Percentiles rank a stretch among this genome's conserved stretches.
phyloP scores from a whole-genome alignment of 1,284 basidiomycete species.

The Cutaneotrichosporon sp. region DNA sequence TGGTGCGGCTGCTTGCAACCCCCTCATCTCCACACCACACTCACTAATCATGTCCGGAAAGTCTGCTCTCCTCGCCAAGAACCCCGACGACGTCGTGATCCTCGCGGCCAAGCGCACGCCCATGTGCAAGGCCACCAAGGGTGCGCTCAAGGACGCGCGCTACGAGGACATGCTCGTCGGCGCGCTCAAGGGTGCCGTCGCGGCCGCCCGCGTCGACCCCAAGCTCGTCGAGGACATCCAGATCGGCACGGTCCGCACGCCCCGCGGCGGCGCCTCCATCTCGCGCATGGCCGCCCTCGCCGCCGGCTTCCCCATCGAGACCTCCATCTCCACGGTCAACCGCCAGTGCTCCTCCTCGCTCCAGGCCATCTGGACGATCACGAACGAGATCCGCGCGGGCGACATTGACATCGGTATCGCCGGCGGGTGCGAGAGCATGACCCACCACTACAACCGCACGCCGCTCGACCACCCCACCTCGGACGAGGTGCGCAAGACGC shows the following conservation, averaged over 20 bases:
- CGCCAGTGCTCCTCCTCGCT: conserved; percentile 89
- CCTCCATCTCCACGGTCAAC: conserved; percentile 81
- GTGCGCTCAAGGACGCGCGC: conserved; percentile 83
- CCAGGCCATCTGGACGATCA: conserved; percentile 63
- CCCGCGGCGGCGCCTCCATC: conserved; percentile 51
- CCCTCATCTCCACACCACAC: background rate
- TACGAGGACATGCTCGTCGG: conserved; percentile 81
- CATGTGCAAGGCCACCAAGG: conserved; percentile 67
- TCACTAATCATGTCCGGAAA: conserved; percentile 18
- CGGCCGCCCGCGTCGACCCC: conserved; percentile 67
- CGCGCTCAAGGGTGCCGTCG: conserved; percentile 57
- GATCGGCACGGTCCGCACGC: conserved; percentile 27
- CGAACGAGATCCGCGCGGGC: conserved; percentile 76
- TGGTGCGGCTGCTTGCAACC: background rate
- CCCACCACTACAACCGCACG: conserved; percentile 73
- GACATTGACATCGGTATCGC: conserved; percentile 94
- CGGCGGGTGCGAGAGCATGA: conserved; percentile 96
- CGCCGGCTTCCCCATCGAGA: conserved; percentile 31
- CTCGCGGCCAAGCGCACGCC: conserved; percentile 27
- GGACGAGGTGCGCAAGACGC: conserved; percentile 72
- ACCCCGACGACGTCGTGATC: conserved; percentile 29
- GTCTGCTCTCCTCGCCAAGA: conserved; percentile 19
- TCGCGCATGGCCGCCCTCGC: conserved; percentile 23
- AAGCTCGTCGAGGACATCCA: conserved; percentile 76
- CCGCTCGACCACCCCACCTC: conserved; percentile 74